Conservation (phyloP, 257 asterid species). For the Penstemon newberryi region DNA sequence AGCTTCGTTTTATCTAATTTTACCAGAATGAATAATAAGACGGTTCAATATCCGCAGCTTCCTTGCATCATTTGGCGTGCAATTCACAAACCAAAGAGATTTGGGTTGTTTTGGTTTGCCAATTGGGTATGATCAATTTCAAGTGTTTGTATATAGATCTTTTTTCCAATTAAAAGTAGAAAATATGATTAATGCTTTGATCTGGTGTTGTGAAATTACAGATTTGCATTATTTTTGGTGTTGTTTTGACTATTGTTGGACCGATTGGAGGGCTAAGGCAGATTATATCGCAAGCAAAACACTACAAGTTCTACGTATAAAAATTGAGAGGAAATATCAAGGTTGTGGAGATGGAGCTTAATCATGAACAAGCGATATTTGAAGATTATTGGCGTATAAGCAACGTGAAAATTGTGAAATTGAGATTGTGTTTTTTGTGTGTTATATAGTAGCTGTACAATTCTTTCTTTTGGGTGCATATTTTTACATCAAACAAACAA, state of each 20-base stretch:
- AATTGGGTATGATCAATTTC: slow-evolving; percentile 43
- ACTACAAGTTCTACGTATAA: slow-evolving; percentile 39
- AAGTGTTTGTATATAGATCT: neutral
- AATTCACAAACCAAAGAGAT: slow-evolving; percentile 38
- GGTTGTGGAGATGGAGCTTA: neutral
- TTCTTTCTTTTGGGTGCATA: too few species aligned
- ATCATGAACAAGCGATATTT: too few species aligned
- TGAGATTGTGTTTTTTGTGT: too few species aligned
- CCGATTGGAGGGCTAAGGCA: slow-evolving; percentile 55
- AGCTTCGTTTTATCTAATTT: neutral
- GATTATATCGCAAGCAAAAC: slow-evolving; percentile 40
- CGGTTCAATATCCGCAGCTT: slow-evolving; percentile 29
- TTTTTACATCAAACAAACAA: too few species aligned
- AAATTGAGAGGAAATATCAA: neutral
- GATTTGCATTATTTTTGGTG: slow-evolving; percentile 53
- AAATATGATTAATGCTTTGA: neutral
- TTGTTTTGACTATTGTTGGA: slow-evolving; percentile 36
- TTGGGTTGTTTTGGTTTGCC: slow-evolving; percentile 38
- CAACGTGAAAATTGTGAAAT: too few species aligned
- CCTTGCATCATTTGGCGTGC: slow-evolving; percentile 49
- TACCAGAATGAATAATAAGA: neutral
- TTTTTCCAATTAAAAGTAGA: neutral
- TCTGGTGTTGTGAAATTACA: slow-evolving; percentile 23
- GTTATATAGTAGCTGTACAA: too few species aligned
- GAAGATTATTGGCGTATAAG: too few species aligned